Evolutionary conservation across 1,284 basidiomycete species (phyloP).

Genomic region (Trichosporon inkin): DNA sequence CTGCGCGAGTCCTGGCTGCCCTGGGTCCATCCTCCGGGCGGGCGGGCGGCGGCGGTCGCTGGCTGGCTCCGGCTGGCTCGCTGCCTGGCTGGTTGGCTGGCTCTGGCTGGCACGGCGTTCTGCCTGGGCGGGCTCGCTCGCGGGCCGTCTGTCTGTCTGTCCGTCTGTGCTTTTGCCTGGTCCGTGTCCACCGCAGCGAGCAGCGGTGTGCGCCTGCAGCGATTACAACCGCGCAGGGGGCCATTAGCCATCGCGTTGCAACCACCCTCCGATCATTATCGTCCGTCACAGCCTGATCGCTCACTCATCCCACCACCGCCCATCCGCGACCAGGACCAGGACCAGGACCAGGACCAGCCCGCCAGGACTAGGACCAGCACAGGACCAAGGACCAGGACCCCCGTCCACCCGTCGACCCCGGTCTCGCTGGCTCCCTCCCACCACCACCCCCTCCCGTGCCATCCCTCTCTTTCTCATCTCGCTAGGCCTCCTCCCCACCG

Average conservation of each 20-base stretch:
- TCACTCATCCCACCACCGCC: not conserved
- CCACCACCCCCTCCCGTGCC: not conserved
- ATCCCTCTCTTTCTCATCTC: conserved; percentile 10
- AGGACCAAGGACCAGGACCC: too few relatives aligned
- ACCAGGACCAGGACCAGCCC: too few relatives aligned
- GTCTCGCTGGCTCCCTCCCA: not conserved
- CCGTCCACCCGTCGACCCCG: not conserved
- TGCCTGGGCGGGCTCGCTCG: not conserved
- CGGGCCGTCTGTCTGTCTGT: not conserved
- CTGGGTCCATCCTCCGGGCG: too few relatives aligned
- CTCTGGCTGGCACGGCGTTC: not conserved
- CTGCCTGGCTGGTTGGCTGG: too few relatives aligned
- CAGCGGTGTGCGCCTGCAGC: too few relatives aligned
- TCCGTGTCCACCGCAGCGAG: too few relatives aligned
- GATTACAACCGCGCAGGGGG: not conserved
- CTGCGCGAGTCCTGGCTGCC: too few relatives aligned
- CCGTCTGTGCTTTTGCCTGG: too few relatives aligned
- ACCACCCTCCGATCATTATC: conserved; percentile 2
- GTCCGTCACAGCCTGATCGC: not conserved
- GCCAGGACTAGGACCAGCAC: not conserved
- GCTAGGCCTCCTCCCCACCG: not conserved
- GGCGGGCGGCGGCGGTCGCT: too few relatives aligned
- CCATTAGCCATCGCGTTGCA: not conserved
- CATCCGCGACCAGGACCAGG: not conserved
- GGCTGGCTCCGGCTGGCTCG: too few relatives aligned